Conservation (phyloP, 768 basidiomycete species). For the Exsudoporus frostii region DNA sequence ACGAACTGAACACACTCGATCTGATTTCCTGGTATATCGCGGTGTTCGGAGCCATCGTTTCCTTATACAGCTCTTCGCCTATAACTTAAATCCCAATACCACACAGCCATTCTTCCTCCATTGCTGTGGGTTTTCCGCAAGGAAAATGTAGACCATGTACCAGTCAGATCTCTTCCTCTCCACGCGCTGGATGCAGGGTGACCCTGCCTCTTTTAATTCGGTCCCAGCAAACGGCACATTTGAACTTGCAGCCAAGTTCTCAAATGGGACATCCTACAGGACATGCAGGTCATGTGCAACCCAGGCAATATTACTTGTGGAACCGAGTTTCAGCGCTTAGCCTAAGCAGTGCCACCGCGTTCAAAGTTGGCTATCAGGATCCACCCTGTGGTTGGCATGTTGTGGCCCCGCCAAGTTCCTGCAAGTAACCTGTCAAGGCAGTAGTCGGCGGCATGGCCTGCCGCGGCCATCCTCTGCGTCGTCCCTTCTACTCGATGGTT, state of each 20-base stretch:
- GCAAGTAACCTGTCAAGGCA: not conserved
- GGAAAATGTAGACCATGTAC: constrained; percentile 1
- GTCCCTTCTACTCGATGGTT: not conserved
- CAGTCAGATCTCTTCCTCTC: constrained; percentile 11
- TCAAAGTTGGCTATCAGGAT: constrained; percentile 5
- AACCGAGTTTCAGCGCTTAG: not conserved
- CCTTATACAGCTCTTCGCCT: not conserved
- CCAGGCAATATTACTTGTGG: not conserved
- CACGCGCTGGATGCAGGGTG: constrained; percentile 12
- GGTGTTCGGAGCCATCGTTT: not conserved
- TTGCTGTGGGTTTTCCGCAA: not conserved
- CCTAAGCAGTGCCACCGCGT: not conserved
- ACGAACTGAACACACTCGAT: not conserved
- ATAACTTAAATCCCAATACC: not conserved
- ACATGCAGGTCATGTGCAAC: not conserved
- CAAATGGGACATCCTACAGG: constrained; percentile 5
- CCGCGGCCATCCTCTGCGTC: constrained; percentile 12
- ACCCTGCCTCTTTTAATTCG: not conserved
- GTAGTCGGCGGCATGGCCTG: not conserved
- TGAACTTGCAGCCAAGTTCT: constrained; percentile 9
- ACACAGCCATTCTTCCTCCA: not conserved
- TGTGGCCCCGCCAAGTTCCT: not conserved
- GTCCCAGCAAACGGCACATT: constrained; percentile 2
- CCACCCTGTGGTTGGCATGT: constrained; percentile 20
- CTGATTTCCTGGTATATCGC: not conserved